Evolutionary conservation across 805 yeast genomes (phyloP), one percentile per base, ranked within the genome.

Genomic region (Kurtzmaniella fragi): DNA sequence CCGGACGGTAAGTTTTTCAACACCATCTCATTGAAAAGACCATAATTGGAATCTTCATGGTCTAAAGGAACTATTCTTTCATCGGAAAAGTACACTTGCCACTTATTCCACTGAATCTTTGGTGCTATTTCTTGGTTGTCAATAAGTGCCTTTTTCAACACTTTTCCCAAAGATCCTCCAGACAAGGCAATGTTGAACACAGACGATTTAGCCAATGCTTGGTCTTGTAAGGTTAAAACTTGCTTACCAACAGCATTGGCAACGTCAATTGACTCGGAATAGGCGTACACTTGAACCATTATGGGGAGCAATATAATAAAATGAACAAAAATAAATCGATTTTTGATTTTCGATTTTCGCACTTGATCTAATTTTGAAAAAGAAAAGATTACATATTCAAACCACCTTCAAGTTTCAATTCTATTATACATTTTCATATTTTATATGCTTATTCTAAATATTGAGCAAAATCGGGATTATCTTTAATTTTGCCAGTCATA

Each of bases 401-500:
- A 28, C 5, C 9, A 5, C 5, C 5, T 5, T 10, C 5, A n/a
- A 5, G 5, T 28, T 10, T 5, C 31, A n/a, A 28, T 28, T 28
- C 11, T 28, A 10, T 28, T 5, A 28, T 28, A 5, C 11, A 5
- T 5, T n/a, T n/a, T n/a, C n/a, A n/a, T n/a, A n/a, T n/a, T n/a
- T n/a, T 29, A 27, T 29, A 9, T 15, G 29, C 35, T 60, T 58
- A 77, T 26, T 86, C 95, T 17, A 84, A 78, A 48, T 79, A 71
- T 49, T 84, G 91, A 9, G 95, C 75, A 60, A 89, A 93, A 54
- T 93, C 99, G 2, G 97, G 95, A 43, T 84, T 78, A 53, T 93
- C 99, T 56, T 83, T 84, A 38, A 93, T 73, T 60, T 91, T 89
- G 25, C 74, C 64, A 53, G 79, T 78, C 66, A 93, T 77, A 52